Conservation (phyloP, 176 grass and related monocot species). For the Musa acuminata region DNA sequence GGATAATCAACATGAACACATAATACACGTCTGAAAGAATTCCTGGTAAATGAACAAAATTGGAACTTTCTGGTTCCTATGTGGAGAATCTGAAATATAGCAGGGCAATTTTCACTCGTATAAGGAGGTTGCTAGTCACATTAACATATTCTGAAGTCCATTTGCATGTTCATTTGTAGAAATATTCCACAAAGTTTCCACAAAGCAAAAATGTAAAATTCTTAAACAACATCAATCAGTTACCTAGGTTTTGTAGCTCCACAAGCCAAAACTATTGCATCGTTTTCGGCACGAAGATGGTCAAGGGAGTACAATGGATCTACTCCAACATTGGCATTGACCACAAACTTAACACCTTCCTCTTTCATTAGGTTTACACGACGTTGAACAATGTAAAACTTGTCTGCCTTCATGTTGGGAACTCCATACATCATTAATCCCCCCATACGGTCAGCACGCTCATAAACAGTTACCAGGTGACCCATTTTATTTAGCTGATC, state of each 20-base stretch:
- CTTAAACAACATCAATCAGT: background rate
- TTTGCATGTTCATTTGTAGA: background rate
- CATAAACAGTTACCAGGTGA: constrained; percentile 86
- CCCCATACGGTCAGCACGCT: constrained; percentile 82
- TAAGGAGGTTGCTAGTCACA: too few relatives aligned
- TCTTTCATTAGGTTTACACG: constrained; percentile 81
- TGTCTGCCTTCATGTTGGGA: constrained; percentile 99
- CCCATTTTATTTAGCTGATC: constrained; percentile 99
- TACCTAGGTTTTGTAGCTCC: constrained; percentile 95
- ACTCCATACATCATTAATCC: constrained; percentile 99
- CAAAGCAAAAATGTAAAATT: background rate
- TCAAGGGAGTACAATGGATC: constrained; percentile 71
- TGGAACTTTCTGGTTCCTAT: too few relatives aligned
- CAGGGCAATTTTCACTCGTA: too few relatives aligned
- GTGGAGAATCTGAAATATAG: too few relatives aligned
- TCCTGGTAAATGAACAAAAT: too few relatives aligned
- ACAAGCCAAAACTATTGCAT: constrained; percentile 83
- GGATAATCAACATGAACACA: too few relatives aligned
- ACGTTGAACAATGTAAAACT: constrained; percentile 64
- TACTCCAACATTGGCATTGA: constrained; percentile 65
- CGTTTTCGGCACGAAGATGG: constrained; percentile 47
- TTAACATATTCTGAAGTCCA: background rate
- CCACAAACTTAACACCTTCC: constrained; percentile 84
- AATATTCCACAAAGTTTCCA: background rate
- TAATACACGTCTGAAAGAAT: too few relatives aligned